phyloP scores from a whole-genome alignment of 2,329 filamentous ascomycete species.

The Colletotrichum chrysophilum region DNA sequence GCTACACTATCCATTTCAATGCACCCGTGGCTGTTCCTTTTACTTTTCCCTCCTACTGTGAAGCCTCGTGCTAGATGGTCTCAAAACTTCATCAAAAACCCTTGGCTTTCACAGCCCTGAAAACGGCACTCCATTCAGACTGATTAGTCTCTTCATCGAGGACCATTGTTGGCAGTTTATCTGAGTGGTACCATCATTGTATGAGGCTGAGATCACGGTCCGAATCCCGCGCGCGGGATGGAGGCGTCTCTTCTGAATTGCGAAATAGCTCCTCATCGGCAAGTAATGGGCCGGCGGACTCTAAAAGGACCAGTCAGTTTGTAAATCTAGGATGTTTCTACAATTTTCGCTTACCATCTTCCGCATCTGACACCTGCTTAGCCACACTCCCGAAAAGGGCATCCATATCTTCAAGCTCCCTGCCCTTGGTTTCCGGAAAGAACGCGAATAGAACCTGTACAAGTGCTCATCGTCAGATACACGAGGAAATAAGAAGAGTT shows the following conservation, averaged over 20 bases:
- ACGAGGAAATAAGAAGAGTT: too few species aligned
- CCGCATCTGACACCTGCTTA: background rate
- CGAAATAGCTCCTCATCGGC: background rate
- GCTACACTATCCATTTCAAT: background rate
- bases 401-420: conserved; percentile 50
- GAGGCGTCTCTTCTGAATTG: background rate
- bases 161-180: background rate
- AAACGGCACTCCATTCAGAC: background rate
- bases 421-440: conserved; percentile 51
- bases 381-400: conserved; percentile 36
- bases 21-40: background rate
- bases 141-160: background rate
- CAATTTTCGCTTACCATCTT: background rate
- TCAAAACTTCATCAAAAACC: background rate
- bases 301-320: background rate
- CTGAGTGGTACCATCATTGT: background rate
- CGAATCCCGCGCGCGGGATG: background rate
- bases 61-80: background rate
- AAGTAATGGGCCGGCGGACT: background rate
- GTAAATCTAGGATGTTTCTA: too few species aligned
- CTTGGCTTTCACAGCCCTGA: background rate
- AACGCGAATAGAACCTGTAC: conserved; percentile 42
- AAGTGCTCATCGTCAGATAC: background rate
- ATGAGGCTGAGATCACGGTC: background rate
- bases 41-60: background rate